Conservation (phyloP, 2,329 filamentous ascomycete species). For the Nothophoma quercina region DNA sequence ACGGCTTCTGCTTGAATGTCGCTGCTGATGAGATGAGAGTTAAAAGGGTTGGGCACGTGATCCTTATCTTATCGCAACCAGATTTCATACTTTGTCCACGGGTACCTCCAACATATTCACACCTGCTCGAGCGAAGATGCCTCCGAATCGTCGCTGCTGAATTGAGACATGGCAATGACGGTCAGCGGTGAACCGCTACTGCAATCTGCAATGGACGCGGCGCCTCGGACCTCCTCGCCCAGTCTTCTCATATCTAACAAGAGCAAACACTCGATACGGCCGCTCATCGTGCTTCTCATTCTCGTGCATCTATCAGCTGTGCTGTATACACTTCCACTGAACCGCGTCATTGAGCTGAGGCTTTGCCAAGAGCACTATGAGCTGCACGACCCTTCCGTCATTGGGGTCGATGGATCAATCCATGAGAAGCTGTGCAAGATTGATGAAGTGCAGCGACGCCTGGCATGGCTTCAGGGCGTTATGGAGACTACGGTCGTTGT, state of each 20-base stretch:
- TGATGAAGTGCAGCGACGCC: constrained; percentile 58
- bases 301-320: constrained; percentile 44
- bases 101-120: too few relatives aligned
- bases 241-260: neutral
- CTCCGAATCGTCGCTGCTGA: neutral
- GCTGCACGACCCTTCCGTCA: constrained; percentile 48
- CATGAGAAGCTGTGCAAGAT: constrained; percentile 64
- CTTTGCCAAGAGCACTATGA: constrained; percentile 61
- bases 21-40: neutral
- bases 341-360: constrained; percentile 46
- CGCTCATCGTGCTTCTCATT: constrained; percentile 41
- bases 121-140: neutral
- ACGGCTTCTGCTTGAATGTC: neutral
- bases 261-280: constrained; percentile 29
- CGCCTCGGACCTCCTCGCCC: constrained; percentile 17
- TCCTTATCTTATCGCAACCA: constrained; percentile 11
- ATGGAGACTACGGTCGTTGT: constrained; percentile 49
- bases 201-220: neutral
- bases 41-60: constrained; percentile 1
- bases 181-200: neutral
- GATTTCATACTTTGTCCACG: neutral
- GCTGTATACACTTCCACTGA: constrained; percentile 48
- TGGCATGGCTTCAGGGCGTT: constrained; percentile 62
- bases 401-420: constrained; percentile 51
- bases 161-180: neutral